phyloP scores from a whole-genome alignment of 441 rosid species.

The Pelargonium australe region DNA sequence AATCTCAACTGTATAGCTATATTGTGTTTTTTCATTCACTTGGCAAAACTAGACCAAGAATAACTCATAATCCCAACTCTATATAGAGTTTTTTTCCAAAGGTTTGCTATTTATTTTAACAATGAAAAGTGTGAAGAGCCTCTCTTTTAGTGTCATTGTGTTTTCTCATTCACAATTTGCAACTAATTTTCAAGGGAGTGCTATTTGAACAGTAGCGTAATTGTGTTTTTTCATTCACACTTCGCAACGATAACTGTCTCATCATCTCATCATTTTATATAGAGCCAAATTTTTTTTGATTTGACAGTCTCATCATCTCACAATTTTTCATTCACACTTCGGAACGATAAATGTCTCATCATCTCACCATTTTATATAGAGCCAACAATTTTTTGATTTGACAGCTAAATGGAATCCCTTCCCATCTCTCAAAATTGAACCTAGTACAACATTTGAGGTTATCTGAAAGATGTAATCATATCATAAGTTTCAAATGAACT shows the following conservation, averaged over 20 bases:
- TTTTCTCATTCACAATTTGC: not conserved
- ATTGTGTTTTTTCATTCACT: too few species aligned
- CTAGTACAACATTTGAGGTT: not conserved
- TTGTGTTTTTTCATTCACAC: too few species aligned
- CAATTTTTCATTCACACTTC: too few species aligned
- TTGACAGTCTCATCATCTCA: too few species aligned
- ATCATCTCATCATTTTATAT: not conserved
- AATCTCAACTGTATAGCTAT: not conserved
- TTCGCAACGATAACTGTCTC: too few species aligned
- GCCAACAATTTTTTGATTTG: not conserved
- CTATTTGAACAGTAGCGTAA: too few species aligned
- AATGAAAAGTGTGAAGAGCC: too few species aligned
- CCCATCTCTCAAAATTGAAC: not conserved
- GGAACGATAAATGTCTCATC: too few species aligned
- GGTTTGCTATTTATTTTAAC: too few species aligned
- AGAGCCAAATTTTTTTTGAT: not conserved
- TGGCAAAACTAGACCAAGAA: not conserved
- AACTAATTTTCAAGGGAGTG: too few species aligned
- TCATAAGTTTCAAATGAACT: slow-evolving; percentile 17
- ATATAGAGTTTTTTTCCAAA: too few species aligned
- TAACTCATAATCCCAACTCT: not conserved
- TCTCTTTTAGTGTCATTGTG: not conserved
- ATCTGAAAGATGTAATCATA: not conserved
- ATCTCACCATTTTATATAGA: not conserved
- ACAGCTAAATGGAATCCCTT: not conserved